Evolutionary conservation across 164 flowering plant species (phyloP).

Genomic region (Brasenia schreberi): DNA sequence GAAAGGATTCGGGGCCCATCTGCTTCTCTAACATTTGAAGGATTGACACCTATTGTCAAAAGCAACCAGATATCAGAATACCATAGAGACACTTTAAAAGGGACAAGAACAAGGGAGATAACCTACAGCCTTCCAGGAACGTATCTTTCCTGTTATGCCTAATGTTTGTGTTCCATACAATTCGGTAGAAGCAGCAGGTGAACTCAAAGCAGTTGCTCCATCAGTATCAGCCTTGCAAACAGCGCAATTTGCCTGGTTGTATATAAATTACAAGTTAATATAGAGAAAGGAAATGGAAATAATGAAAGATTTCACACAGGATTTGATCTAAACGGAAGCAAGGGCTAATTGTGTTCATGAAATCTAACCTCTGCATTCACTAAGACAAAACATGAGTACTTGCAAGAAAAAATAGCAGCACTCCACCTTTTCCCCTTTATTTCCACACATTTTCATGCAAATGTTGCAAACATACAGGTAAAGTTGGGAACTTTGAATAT

Average conservation of each 20-base stretch:
- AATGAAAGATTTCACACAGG: not conserved
- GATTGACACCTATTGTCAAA: conserved; percentile 57
- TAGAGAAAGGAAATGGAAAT: not conserved
- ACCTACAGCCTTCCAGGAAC: conserved; percentile 97
- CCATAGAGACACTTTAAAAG: conserved; percentile 1
- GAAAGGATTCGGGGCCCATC: conserved; percentile 93
- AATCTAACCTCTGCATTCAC: too few species aligned
- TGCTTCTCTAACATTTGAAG: conserved; percentile 98
- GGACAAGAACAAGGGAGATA: conserved; percentile 1
- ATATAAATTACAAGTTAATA: too few species aligned
- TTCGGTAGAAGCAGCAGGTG: conserved; percentile 49
- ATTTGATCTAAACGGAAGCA: too few species aligned
- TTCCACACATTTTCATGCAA: too few species aligned
- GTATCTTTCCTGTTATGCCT: conserved; percentile 78
- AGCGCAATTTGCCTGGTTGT: conserved; percentile 68
- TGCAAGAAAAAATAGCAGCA: too few species aligned
- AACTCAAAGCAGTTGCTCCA: conserved; percentile 76
- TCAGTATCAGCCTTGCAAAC: conserved; percentile 81
- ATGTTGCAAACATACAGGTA: too few species aligned
- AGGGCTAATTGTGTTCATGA: too few species aligned
- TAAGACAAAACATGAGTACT: too few species aligned
- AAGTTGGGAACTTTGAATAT: too few species aligned
- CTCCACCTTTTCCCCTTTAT: too few species aligned
- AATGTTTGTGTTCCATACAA: conserved; percentile 77
- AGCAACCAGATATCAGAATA: not conserved